phyloP scores from a whole-genome alignment of 192 early-diverging fungal species.

The Ambispora gerdemannii region DNA sequence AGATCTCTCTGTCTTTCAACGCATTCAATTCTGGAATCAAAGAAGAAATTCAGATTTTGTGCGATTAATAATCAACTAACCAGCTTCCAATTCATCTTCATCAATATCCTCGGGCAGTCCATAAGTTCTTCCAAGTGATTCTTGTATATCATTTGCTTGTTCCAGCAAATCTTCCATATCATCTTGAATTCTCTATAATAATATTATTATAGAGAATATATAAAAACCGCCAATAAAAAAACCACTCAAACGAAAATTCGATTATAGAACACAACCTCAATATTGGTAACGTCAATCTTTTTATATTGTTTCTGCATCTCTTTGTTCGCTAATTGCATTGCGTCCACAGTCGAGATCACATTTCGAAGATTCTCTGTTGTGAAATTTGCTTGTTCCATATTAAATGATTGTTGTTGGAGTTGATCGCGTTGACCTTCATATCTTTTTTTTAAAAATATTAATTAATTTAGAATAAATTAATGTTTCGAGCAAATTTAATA shows the following conservation, averaged over 20 bases:
- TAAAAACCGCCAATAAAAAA: not conserved
- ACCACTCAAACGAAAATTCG: not conserved
- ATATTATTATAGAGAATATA: conserved; percentile 2
- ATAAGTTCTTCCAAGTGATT: conserved; percentile 89
- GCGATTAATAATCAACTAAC: conserved; percentile 35
- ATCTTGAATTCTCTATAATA: conserved; percentile 80
- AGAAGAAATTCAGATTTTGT: not conserved
- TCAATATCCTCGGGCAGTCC: conserved; percentile 93
- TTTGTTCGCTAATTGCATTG: conserved; percentile 94
- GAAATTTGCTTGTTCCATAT: conserved; percentile 95
- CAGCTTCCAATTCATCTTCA: conserved; percentile 95
- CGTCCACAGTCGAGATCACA: conserved; percentile 93
- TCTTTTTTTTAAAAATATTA: conserved; percentile 36
- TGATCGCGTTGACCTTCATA: conserved; percentile 94
- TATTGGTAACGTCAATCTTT: conserved; percentile 89
- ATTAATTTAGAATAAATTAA: not conserved
- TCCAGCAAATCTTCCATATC: conserved; percentile 98
- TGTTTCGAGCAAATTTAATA: not conserved
- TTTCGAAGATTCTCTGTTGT: conserved; percentile 96
- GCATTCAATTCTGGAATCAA: conserved; percentile 92
- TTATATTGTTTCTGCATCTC: conserved; percentile 96
- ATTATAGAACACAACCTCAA: conserved; percentile 65
- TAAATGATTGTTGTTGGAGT: conserved; percentile 94
- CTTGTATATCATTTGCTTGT: conserved; percentile 96
- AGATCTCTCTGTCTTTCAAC: conserved; percentile 90